Base-by-base conservation (phyloP, 1,139 yeast species). In the Suhomyces panamericanus region DNA sequence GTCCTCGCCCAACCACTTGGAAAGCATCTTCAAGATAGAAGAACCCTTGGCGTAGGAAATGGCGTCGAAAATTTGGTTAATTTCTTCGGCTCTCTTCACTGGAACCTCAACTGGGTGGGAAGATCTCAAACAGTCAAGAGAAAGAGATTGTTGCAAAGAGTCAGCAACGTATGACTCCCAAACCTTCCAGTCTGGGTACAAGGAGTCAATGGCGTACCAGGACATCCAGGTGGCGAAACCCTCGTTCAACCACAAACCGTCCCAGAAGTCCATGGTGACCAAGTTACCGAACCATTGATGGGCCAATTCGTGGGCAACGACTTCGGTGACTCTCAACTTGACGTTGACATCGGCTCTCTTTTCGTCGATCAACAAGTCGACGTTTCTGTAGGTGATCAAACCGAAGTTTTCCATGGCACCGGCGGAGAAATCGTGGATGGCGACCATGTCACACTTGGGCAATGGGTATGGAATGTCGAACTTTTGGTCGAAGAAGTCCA, bases 141-240 rank as follows among this genome's bases (percentile, higher is more conserved):
- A 63, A 49, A 80, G 69, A 8, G 84, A 83, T 31, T 63, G 68
- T 60, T 79, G 82, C 49, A 78, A 70, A 7, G 79, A 68, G 38
- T 68, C 74, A 6, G 79, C 66, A n/a, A 78, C 80, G 54, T 77
- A 79, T 7, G 70, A 71, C 49, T 75, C 73, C 68, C 80, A 80
- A 15, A 77, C 75, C 51, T 78, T 74, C 84, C 84, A 80, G 42
- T 79, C 83, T 15, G 83, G 83, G 56, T 70, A 72, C 49, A 78
- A 67, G 35, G 72, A 52, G 55, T 79, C 80, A 48, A 87, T 80
- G 2, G 95, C 87, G 59, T 81, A 78, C 85, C 90, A 87, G 4
- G 93, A 86, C 79, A 87, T 78, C 76, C 80, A 79, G 13, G 85
- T 80, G 13, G 85, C 85, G 61, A 80, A 80, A 13, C 84, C 83